Base-by-base conservation (phyloP, 768 basidiomycete genomes). In the Hebeloma cylindrosporum region DNA sequence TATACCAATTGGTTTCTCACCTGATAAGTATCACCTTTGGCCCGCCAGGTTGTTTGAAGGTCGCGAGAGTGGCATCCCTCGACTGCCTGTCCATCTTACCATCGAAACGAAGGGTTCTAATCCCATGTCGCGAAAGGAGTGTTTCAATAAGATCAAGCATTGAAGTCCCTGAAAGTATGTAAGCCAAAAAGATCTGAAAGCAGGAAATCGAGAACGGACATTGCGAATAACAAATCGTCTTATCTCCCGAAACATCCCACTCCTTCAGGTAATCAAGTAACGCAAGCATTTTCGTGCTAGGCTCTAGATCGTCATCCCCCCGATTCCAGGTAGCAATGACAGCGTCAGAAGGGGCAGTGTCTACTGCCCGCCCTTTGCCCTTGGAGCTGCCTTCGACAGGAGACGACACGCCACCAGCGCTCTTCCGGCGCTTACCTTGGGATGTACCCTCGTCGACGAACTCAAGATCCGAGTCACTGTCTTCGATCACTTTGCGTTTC, bases 221-320 rank as follows among this genome's bases (percentile, higher is more conserved):
- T 60, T 87, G 85, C 4, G 82, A 84, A 61, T 81, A 87, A 30
- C 75, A 70, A 25, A 87, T 85, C 3, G 77, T 78, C 70, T 87
- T 87, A 58, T 87, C 85, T 0, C 81, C 82, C 4, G 68, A 71
- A 7, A 54, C 50, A 10, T 81, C 78, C 77, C 78, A 81, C 44
- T 81, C 68, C 53, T 78, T 74, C 51, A 91, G 65, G 34, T 78
- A 66, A 2, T 71, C 60, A 14, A 88, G 61, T 54, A 83, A 60
- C 21, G 70, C 71, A 17, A 75, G 36, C 83, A 87, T 87, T 70
- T 86, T 87, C 7, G 82, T 69, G 58, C 81, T 83, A 6, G 82
- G 72, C 59, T 84, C 81, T 48, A 85, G 57, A 58, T 80, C 75
- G 47, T 78, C 75, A 50, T 81, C 81, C 18, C 77, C 80, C 35